Conservation (phyloP, 768 basidiomycete species). For the Dentipellis fragilis region DNA sequence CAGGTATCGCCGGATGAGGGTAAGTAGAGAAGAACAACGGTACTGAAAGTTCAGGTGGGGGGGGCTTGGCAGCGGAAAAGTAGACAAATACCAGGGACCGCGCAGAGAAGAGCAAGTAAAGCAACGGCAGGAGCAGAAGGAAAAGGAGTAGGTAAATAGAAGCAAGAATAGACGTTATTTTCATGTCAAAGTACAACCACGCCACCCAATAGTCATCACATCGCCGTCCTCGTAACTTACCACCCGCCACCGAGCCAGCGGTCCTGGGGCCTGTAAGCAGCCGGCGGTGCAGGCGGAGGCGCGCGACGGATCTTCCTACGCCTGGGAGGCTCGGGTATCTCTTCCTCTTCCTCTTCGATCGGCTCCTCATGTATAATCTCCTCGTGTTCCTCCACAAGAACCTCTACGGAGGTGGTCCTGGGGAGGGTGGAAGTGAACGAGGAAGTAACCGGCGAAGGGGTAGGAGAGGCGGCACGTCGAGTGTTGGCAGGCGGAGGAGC, state of each 20-base stretch:
- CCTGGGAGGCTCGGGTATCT: neutral
- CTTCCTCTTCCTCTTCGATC: slow-evolving; percentile 24
- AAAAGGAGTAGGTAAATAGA: slow-evolving; percentile 3
- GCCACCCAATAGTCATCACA: slow-evolving; percentile 5
- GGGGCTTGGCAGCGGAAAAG: no score
- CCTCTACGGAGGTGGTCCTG: slow-evolving; percentile 64
- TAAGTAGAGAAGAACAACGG: neutral
- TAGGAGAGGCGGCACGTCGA: slow-evolving; percentile 62
- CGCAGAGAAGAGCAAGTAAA: neutral
- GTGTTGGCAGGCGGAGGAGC: slow-evolving; percentile 74
- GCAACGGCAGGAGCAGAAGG: slow-evolving; percentile 7
- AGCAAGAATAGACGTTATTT: slow-evolving; percentile 7
- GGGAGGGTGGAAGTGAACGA: slow-evolving; percentile 50
- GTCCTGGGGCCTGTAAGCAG: slow-evolving; percentile 27
- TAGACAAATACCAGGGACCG: neutral
- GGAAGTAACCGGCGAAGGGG: slow-evolving; percentile 53
- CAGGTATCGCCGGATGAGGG: neutral
- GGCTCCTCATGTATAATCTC: slow-evolving; percentile 21
- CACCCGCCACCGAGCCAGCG: slow-evolving; percentile 11
- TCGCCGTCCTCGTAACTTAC: slow-evolving; percentile 7
- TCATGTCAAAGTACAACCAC: slow-evolving; percentile 11
- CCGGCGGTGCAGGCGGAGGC: slow-evolving; percentile 32
- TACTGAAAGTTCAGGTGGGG: neutral
- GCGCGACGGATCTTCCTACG: slow-evolving; percentile 27
- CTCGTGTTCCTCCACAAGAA: slow-evolving; percentile 48